phyloP scores from a whole-genome alignment of 2,329 filamentous ascomycete species.

The Emergomyces pasteurianus region DNA sequence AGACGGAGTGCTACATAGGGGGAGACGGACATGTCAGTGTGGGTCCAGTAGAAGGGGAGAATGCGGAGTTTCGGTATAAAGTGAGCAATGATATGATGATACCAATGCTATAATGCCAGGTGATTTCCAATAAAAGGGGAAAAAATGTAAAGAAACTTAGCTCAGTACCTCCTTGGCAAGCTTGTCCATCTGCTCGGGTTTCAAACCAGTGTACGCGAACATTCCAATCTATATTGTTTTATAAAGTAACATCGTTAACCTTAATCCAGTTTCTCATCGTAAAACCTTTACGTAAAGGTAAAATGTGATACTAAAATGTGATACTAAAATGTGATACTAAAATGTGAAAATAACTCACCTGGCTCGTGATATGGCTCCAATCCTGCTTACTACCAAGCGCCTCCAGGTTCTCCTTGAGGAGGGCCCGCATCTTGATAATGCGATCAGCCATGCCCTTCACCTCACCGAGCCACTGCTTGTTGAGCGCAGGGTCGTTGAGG shows the following conservation, averaged over 20 bases:
- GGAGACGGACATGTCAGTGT: neutral
- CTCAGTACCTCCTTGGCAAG: conserved; percentile 66
- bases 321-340: neutral
- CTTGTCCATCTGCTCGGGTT: conserved; percentile 76
- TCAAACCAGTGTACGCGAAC: conserved; percentile 97
- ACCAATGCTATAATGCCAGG: too few species aligned
- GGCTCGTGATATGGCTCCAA: conserved; percentile 97
- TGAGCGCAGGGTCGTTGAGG: conserved; percentile 70
- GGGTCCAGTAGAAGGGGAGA: neutral
- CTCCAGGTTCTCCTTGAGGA: conserved; percentile 91
- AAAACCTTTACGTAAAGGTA: too few species aligned
- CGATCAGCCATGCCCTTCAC: conserved; percentile 98
- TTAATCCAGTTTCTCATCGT: neutral
- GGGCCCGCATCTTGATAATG: conserved; percentile 94
- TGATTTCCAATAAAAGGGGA: neutral
- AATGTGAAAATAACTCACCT: conserved; percentile 33
- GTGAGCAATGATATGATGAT: neutral
- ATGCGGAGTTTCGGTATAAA: neutral
- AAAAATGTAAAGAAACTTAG: neutral
- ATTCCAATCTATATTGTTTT: conserved; percentile 64
- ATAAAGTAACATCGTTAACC: neutral
- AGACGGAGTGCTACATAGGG: conserved; percentile 63
- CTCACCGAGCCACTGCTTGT: conserved; percentile 90
- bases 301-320: neutral
- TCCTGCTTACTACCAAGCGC: conserved; percentile 90